Conservation (phyloP, 176 grass and related monocot genomes). For the Oryza glaberrima region DNA sequence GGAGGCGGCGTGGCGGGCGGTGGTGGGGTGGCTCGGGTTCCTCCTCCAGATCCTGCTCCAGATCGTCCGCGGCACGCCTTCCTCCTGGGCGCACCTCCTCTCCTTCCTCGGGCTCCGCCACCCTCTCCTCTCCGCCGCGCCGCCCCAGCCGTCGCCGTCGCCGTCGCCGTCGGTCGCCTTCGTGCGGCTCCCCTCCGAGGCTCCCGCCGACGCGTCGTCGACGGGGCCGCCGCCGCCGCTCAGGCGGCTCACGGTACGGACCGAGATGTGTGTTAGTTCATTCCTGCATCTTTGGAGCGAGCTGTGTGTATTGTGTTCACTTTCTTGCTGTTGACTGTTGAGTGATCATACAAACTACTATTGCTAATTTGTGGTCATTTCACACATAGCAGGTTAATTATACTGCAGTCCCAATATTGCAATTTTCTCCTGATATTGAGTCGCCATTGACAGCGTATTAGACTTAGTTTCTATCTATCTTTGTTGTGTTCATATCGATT, state of each 20-base stretch:
- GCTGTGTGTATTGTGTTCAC: not conserved
- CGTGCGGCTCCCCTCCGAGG: conserved; percentile 59
- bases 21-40: conserved; percentile 55
- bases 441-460: not conserved
- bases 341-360: not conserved
- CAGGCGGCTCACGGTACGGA: conserved; percentile 55
- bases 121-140: conserved; percentile 40
- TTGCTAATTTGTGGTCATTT: not conserved
- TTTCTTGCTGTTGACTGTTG: not conserved
- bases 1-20: conserved; percentile 49
- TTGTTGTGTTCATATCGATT: conserved; percentile 6
- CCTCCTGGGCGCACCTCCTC: conserved; percentile 52
- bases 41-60: conserved; percentile 67
- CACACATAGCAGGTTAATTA: not conserved
- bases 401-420: no score
- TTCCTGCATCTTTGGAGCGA: not conserved
- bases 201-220: conserved; percentile 29
- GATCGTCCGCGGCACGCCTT: conserved; percentile 49
- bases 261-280: not conserved
- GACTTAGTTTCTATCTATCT: not conserved
- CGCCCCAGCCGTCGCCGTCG: not conserved
- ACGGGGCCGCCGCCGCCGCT: conserved; percentile 9
- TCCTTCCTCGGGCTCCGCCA: conserved; percentile 44
- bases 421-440: not conserved
- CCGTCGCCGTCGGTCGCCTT: conserved; percentile 45